Evolutionary conservation across 176 grass and related monocot genomes (phyloP).

Genomic region (Cenchrus fungigraminus): DNA sequence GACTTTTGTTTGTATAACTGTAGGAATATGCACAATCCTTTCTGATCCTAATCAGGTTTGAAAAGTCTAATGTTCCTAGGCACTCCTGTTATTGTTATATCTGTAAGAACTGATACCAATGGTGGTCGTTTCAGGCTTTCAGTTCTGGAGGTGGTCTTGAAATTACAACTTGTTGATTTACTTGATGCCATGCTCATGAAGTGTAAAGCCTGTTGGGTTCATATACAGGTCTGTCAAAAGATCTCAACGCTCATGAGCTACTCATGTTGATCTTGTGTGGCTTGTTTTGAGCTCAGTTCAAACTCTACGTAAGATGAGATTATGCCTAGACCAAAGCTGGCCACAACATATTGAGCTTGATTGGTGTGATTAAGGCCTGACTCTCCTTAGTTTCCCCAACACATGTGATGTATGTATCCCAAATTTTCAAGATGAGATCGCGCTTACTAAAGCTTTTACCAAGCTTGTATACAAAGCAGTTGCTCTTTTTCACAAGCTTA

Average conservation of each 20-base stretch:
- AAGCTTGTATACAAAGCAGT: background rate
- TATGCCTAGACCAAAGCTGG: background rate
- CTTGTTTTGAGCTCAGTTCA: background rate
- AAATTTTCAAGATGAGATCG: background rate
- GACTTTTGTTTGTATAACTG: too few relatives aligned
- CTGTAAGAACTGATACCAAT: background rate
- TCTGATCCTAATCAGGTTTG: background rate
- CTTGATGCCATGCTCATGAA: slow-evolving; percentile 5
- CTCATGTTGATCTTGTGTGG: background rate
- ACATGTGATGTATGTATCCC: background rate
- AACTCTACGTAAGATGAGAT: background rate
- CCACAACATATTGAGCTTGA: background rate
- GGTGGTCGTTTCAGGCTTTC: slow-evolving; percentile 9
- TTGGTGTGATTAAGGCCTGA: slow-evolving; percentile 6
- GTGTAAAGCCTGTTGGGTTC: slow-evolving; percentile 8
- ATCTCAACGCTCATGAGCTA: background rate
- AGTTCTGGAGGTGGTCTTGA: background rate
- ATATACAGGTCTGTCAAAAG: slow-evolving; percentile 4
- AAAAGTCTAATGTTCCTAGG: background rate
- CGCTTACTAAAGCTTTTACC: background rate
- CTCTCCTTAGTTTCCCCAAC: background rate
- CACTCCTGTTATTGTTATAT: slow-evolving; percentile 1
- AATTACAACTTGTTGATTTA: slow-evolving; percentile 22
- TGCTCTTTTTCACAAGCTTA: background rate
- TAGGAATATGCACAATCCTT: background rate